Conservation (phyloP, 352 stramenopile genomes). For the Peronospora belbahrii region DNA sequence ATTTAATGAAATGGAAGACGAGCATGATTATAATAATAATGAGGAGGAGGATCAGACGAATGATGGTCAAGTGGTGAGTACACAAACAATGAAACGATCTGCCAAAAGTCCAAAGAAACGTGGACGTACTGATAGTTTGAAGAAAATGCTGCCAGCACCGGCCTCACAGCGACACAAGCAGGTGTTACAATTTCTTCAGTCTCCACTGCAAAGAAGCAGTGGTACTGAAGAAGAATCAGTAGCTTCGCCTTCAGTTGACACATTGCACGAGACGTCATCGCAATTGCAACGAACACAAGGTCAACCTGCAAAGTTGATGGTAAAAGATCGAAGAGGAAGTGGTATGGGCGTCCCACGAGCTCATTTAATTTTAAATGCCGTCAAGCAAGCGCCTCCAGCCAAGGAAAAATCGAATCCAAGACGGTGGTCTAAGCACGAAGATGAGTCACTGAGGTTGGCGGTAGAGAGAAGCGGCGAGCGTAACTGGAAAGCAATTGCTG, state of each 20-base stretch:
- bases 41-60: neutral
- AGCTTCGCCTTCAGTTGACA: slow-evolving; percentile 10
- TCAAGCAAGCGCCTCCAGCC: slow-evolving; percentile 68
- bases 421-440: slow-evolving; percentile 79
- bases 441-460: slow-evolving; percentile 74
- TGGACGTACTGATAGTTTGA: slow-evolving; percentile 78
- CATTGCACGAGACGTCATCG: slow-evolving; percentile 4
- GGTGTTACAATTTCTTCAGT: slow-evolving; percentile 17
- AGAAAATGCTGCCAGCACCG: slow-evolving; percentile 58
- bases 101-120: slow-evolving; percentile 75
- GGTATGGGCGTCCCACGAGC: slow-evolving; percentile 65
- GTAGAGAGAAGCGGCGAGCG: slow-evolving; percentile 82
- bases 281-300: slow-evolving; percentile 22
- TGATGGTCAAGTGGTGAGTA: neutral
- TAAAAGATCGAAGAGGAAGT: slow-evolving; percentile 70
- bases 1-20: slow-evolving; percentile 4
- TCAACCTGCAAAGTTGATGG: slow-evolving; percentile 45
- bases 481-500: slow-evolving; percentile 89
- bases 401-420: slow-evolving; percentile 84
- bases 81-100: slow-evolving; percentile 15
- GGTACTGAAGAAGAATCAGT: slow-evolving; percentile 24
- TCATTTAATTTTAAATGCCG: slow-evolving; percentile 63
- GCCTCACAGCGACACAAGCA: slow-evolving; percentile 66
- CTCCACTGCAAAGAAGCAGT: slow-evolving; percentile 8
- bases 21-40: too few relatives aligned